These are phyloP conservation scores for Viola pubescens DNA, from an alignment of 441 rosid species.

Conservation along the genomic window DNA sequence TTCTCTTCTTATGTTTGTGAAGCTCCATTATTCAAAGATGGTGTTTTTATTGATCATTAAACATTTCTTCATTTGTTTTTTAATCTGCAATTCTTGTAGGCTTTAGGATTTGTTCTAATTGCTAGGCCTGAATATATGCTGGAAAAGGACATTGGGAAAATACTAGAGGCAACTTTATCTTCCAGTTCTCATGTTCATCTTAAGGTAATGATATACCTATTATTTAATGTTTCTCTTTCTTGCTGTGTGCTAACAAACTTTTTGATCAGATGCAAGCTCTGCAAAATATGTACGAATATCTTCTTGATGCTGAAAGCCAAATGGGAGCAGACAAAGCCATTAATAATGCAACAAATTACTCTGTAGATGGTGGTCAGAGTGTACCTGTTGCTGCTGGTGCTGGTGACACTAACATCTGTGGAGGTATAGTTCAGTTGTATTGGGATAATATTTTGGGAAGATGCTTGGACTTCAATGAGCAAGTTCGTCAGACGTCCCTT, in stretches of 20 bases:
- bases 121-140: slow-evolving; percentile 97
- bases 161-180: slow-evolving; percentile 76
- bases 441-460: slow-evolving; percentile 89
- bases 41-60: neutral
- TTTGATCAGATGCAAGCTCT: slow-evolving; percentile 78
- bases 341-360: slow-evolving; percentile 28
- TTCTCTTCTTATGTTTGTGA: neutral
- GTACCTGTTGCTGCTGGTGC: slow-evolving; percentile 99
- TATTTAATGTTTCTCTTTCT: slow-evolving; percentile 7
- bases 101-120: slow-evolving; percentile 88
- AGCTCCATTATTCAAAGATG: slow-evolving; percentile 14
- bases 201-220: slow-evolving; percentile 48
- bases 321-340: slow-evolving; percentile 61
- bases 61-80: slow-evolving; percentile 6
- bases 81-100: slow-evolving; percentile 43
- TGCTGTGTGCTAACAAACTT: slow-evolving; percentile 23
- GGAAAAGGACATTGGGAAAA: slow-evolving; percentile 85
- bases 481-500: slow-evolving; percentile 84
- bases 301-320: slow-evolving; percentile 94
- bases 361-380: slow-evolving; percentile 47
- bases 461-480: slow-evolving; percentile 81
- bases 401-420: slow-evolving; percentile 97
- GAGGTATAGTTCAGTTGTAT: slow-evolving; percentile 94
- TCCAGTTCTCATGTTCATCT: slow-evolving; percentile 66
- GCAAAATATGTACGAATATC: slow-evolving; percentile 92